Evolutionary conservation across 2,329 filamentous ascomycete species (phyloP).

Genomic region (Pezizomycotina sp.): DNA sequence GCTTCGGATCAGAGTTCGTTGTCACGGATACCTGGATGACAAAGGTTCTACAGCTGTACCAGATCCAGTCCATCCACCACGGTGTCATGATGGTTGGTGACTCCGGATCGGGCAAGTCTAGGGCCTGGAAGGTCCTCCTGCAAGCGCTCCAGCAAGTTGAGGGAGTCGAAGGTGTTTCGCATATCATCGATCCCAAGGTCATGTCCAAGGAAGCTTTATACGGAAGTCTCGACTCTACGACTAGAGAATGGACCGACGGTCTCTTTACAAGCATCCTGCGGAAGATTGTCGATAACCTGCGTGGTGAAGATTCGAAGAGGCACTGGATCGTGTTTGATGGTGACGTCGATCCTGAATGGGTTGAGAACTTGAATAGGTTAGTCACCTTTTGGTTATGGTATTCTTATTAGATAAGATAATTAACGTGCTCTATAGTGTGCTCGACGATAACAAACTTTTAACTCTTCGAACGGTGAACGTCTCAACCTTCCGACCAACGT

Average conservation of each 20-base stretch:
- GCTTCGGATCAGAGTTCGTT: constrained; percentile 75
- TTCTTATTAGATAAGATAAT: constrained; percentile 9
- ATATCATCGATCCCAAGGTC: constrained; percentile 98
- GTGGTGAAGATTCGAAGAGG: constrained; percentile 87
- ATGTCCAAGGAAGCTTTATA: constrained; percentile 99
- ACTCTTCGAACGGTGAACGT: constrained; percentile 97
- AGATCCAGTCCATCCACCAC: constrained; percentile 94
- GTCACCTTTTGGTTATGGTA: neutral
- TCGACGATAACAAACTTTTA: constrained; percentile 96
- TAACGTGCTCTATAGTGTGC: constrained; percentile 41
- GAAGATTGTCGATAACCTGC: constrained; percentile 96
- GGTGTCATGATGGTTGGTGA: constrained; percentile 99
- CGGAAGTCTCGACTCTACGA: constrained; percentile 88
- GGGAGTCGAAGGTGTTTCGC: constrained; percentile 79
- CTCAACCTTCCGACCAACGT: constrained; percentile 88
- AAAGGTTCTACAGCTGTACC: constrained; percentile 89
- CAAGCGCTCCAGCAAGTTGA: constrained; percentile 85
- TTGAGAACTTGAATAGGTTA: constrained; percentile 85
- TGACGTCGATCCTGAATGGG: constrained; percentile 98
- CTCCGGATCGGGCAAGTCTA: constrained; percentile 93
- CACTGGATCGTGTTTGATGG: constrained; percentile 99
- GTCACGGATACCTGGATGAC: constrained; percentile 94
- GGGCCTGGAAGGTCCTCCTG: constrained; percentile 81
- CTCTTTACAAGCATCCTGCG: constrained; percentile 93
- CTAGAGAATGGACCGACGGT: constrained; percentile 96